These are phyloP conservation scores for Clitopilus passeckerianus DNA, from an alignment of 768 basidiomycete species.

Conservation along the genomic window DNA sequence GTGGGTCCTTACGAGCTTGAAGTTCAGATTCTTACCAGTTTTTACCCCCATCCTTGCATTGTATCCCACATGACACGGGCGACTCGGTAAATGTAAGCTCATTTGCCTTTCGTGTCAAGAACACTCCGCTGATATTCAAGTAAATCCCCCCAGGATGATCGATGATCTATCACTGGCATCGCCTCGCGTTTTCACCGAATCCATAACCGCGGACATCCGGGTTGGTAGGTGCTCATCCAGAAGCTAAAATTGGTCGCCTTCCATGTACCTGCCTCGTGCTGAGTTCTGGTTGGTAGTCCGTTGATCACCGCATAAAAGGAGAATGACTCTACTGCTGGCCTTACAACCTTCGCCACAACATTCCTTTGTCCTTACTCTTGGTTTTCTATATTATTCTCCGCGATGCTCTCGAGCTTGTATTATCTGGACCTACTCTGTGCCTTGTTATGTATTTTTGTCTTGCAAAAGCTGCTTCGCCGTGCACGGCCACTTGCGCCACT, in stretches of 20 bases:
- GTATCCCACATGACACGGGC: background rate
- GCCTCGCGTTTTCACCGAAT: background rate
- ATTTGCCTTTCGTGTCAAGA: background rate
- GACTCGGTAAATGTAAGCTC: background rate
- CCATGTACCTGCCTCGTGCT: background rate
- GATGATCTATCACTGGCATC: background rate
- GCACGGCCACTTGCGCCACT: slow-evolving; percentile 22
- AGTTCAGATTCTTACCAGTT: background rate
- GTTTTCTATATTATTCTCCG: slow-evolving; percentile 11
- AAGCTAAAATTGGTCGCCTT: background rate
- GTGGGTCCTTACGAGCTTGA: background rate
- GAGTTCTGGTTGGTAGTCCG: background rate
- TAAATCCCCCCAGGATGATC: background rate
- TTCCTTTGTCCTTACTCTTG: slow-evolving; percentile 18
- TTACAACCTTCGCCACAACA: slow-evolving; percentile 12
- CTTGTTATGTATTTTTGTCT: slow-evolving; percentile 27
- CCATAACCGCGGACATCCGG: background rate
- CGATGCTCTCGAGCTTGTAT: slow-evolving; percentile 23
- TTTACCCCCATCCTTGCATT: background rate
- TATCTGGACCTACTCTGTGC: slow-evolving; percentile 27
- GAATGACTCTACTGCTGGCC: slow-evolving; percentile 9
- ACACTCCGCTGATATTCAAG: background rate
- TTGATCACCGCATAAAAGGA: slow-evolving; percentile 24
- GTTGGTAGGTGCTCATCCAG: background rate
- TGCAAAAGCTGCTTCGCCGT: slow-evolving; percentile 22